Conservation (phyloP, 805 yeast genomes). For the Pichia manshurica region DNA sequence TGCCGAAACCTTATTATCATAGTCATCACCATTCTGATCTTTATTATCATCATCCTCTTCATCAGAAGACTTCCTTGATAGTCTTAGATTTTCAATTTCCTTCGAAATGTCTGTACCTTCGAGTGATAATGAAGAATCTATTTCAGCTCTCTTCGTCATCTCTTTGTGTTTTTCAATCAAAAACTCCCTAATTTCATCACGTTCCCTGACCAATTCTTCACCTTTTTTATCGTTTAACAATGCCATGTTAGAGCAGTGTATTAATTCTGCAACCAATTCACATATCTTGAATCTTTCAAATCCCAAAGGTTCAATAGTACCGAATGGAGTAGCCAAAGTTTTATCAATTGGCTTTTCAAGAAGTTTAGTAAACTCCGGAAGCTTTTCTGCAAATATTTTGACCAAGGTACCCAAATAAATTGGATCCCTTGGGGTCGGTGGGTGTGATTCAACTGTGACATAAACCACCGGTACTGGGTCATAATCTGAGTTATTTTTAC, state of each 20-base stretch:
- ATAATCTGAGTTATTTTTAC: conserved; percentile 94
- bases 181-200: conserved; percentile 59
- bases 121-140: conserved; percentile 23
- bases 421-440: conserved; percentile 90
- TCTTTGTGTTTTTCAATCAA: conserved; percentile 33
- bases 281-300: conserved; percentile 86
- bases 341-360: conserved; percentile 37
- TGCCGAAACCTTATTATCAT: background rate
- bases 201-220: conserved; percentile 56
- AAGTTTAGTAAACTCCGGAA: conserved; percentile 63
- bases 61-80: conserved; percentile 17
- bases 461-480: conserved; percentile 82
- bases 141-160: conserved; percentile 24
- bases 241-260: conserved; percentile 98
- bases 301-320: conserved; percentile 70
- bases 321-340: conserved; percentile 56
- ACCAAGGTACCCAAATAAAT: conserved; percentile 86
- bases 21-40: background rate
- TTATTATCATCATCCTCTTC: conserved; percentile 3
- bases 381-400: conserved; percentile 64
- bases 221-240: conserved; percentile 73
- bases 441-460: conserved; percentile 79
- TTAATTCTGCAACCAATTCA: conserved; percentile 86
- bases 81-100: conserved; percentile 29
- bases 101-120: conserved; percentile 31